Percentiles rank a stretch among this genome's conserved stretches.
Conservation (phyloP, 768 basidiomycete genomes). For the Termitomyces bulborhizus region DNA sequence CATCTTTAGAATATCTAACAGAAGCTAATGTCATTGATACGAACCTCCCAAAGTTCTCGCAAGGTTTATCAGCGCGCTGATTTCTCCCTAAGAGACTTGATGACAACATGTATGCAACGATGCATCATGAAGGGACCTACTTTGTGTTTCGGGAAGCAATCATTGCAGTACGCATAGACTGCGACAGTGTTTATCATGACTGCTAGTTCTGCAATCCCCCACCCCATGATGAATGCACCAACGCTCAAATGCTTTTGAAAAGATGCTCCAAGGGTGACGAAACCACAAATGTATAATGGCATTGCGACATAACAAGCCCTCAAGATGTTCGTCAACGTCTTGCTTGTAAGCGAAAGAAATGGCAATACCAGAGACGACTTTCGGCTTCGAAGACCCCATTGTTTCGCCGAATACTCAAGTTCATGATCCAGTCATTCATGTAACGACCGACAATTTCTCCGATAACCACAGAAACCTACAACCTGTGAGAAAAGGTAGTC, state of each 20-base stretch:
- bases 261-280: slow-evolving; percentile 43
- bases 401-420: slow-evolving; percentile 25
- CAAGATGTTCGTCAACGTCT: neutral
- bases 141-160: slow-evolving; percentile 41
- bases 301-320: slow-evolving; percentile 51
- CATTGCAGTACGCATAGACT: slow-evolving; percentile 46
- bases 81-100: slow-evolving; percentile 34
- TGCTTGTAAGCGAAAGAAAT: neutral
- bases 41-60: slow-evolving; percentile 42
- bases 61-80: slow-evolving; percentile 50
- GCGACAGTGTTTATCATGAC: slow-evolving; percentile 50
- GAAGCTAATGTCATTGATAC: neutral
- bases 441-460: slow-evolving; percentile 34
- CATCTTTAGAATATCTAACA: neutral
- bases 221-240: slow-evolving; percentile 50
- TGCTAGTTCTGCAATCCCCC: slow-evolving; percentile 47
- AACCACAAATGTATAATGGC: slow-evolving; percentile 47
- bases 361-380: slow-evolving; percentile 38
- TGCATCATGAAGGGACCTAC: slow-evolving; percentile 13
- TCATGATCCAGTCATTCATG: slow-evolving; percentile 30
- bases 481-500: neutral
- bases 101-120: neutral
- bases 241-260: slow-evolving; percentile 41
- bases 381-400: slow-evolving; percentile 37
- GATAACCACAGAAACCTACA: slow-evolving; percentile 28